Evolutionary conservation across 805 yeast species (phyloP).

Genomic region (Ogataea trehalophila): DNA sequence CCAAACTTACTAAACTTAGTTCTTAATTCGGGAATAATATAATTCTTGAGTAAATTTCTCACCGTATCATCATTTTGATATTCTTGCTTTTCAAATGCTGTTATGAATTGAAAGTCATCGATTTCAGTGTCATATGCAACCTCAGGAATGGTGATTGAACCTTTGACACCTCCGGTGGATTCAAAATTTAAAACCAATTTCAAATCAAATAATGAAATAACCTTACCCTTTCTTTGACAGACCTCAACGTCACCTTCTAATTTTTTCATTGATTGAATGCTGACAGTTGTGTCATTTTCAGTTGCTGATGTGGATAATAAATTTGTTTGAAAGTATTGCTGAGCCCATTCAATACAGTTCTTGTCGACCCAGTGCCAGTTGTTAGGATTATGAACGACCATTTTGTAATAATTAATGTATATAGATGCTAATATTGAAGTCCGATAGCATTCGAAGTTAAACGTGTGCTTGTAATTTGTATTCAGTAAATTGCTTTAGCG

Average conservation of each 20-base stretch:
- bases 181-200: slow-evolving; percentile 55
- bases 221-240: slow-evolving; percentile 94
- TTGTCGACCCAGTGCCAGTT: slow-evolving; percentile 99
- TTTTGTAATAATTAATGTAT: slow-evolving; percentile 22
- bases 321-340: slow-evolving; percentile 61
- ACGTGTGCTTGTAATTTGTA: too few species aligned
- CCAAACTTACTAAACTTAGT: slow-evolving; percentile 62
- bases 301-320: slow-evolving; percentile 45
- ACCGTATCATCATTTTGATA: slow-evolving; percentile 42
- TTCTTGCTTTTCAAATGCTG: slow-evolving; percentile 57
- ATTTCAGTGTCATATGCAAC: slow-evolving; percentile 86
- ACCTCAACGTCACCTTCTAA: slow-evolving; percentile 97
- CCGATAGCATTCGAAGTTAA: too few species aligned
- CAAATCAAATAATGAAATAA: slow-evolving; percentile 85
- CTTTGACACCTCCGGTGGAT: slow-evolving; percentile 45
- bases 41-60: slow-evolving; percentile 42
- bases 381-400: slow-evolving; percentile 96
- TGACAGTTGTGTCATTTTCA: slow-evolving; percentile 29
- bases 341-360: slow-evolving; percentile 91
- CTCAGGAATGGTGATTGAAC: slow-evolving; percentile 83
- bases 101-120: slow-evolving; percentile 82
- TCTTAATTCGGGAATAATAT: slow-evolving; percentile 69
- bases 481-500: too few species aligned
- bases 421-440: too few species aligned
- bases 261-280: slow-evolving; percentile 43